Base-by-base conservation (phyloP, 306 rosid genomes). In the Calophaca sinica region DNA sequence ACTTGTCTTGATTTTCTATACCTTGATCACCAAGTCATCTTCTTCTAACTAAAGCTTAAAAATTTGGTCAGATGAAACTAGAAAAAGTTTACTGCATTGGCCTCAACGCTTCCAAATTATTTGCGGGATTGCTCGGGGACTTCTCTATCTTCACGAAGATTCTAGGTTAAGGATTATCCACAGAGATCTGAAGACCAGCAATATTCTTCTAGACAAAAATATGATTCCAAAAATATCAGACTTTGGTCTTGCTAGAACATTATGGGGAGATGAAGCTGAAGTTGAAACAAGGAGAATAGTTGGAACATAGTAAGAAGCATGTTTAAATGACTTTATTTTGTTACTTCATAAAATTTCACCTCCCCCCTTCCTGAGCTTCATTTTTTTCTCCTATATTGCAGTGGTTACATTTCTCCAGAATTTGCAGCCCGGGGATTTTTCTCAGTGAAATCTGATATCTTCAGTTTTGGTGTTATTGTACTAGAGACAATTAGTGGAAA, bases 391-490 rank as follows among this genome's bases (percentile, higher is more conserved):
- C 4, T 38, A 1, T n/a, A 6, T 51, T 73, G 28, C 76, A 90
- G 92, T 63, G 90, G 92, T 6, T 90, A 87, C 48, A 87, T 89
- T 81, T 84, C 90, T 60, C 89, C 91, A 0, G 90, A 89, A 39
- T 89, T 80, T 32, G 92, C 87, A 1, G 28, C 75, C 4, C 83
- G 80, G 0, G 96, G 93, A 3, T 74, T 50, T 31, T 88, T 88
- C 51, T 90, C 91, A 0, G 55, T 82, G 11, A 90, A 88, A 55
- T 88, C 90, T 0, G 87, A 86, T 44, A 88, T 83, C 32, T 88
- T 86, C 20, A 88, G 96, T 72, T 88, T 90, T 31, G 88, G 96
- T 1, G 87, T 86, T 6, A 62, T 87, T 45, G 4, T 86, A 66
- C 42, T 86, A 62, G 96, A 90, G 84, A 78, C 48, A 32, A 11